phyloP scores from a whole-genome alignment of 352 stramenopile species.

The Paralagenidium karlingii region DNA sequence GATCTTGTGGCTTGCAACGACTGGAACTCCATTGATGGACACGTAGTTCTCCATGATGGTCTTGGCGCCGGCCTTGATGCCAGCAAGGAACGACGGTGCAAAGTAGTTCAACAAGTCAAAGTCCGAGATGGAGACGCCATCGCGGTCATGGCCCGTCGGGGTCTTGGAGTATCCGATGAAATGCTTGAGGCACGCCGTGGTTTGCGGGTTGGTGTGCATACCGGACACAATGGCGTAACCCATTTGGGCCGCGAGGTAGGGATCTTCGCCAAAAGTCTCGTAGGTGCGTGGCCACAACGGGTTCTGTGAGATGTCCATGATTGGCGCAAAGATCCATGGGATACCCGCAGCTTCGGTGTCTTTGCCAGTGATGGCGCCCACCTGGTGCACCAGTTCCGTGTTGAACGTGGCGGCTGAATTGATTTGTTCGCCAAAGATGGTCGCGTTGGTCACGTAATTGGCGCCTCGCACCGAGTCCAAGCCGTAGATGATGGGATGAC shows the following conservation, averaged over 20 bases:
- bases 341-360: conserved; percentile 59
- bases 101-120: conserved; percentile 15
- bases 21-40: conserved; percentile 33
- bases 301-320: conserved; percentile 56
- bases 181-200: conserved; percentile 46
- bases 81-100: conserved; percentile 8
- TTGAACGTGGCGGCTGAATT: conserved; percentile 72
- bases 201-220: conserved; percentile 16
- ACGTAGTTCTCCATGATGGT: conserved; percentile 12
- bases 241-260: conserved; percentile 37
- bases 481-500: conserved; percentile 46
- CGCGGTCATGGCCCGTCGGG: conserved; percentile 22
- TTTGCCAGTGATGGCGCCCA: conserved; percentile 30
- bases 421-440: conserved; percentile 62
- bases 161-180: conserved; percentile 24
- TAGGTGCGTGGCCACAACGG: conserved; percentile 52
- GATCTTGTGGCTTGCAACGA: conserved; percentile 39
- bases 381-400: conserved; percentile 19
- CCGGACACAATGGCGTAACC: conserved; percentile 26
- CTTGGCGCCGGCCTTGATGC: conserved; percentile 8
- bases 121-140: conserved; percentile 14
- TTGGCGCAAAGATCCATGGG: conserved; percentile 64
- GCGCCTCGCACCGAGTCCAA: conserved; percentile 64
- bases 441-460: conserved; percentile 44
- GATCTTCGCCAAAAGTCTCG: conserved; percentile 82